Percentiles rank a stretch among this genome's conserved stretches.
Conservation (phyloP, 164 flowering plant genomes). For the Vitis amurensis region DNA sequence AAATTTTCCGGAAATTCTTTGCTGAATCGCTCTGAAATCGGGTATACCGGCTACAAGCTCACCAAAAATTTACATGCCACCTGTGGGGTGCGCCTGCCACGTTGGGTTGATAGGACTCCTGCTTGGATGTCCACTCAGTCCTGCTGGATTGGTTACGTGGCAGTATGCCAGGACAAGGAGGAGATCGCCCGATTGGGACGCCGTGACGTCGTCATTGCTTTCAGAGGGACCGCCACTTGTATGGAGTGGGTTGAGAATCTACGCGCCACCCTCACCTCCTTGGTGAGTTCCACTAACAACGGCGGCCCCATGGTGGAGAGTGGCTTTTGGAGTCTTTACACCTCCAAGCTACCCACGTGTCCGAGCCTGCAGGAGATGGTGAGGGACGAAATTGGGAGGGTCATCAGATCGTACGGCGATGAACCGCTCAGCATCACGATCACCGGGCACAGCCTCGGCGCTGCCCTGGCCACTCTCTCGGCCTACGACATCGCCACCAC, state of each 20-base stretch:
- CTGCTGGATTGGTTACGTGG: slow-evolving; percentile 42
- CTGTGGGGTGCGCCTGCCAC: slow-evolving; percentile 33
- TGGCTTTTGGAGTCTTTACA: slow-evolving; percentile 43
- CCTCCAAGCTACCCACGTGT: slow-evolving; percentile 17
- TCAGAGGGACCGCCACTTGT: slow-evolving; percentile 38
- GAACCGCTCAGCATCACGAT: slow-evolving; percentile 47
- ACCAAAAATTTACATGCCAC: slow-evolving; percentile 35
- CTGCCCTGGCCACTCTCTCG: slow-evolving; percentile 49
- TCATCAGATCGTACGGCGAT: slow-evolving; percentile 27
- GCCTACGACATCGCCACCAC: slow-evolving; percentile 46
- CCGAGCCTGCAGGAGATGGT: slow-evolving; percentile 37
- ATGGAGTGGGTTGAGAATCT: slow-evolving; percentile 39
- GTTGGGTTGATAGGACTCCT: slow-evolving; percentile 23
- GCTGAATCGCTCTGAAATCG: slow-evolving; percentile 19
- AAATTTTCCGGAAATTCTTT: slow-evolving; percentile 19
- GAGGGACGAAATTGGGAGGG: slow-evolving; percentile 24
- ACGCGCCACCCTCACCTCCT: slow-evolving; percentile 27
- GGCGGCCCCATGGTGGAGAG: slow-evolving; percentile 37
- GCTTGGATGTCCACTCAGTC: slow-evolving; percentile 31
- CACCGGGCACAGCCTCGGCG: slow-evolving; percentile 63
- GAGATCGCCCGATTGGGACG: slow-evolving; percentile 35
- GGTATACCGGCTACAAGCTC: slow-evolving; percentile 26
- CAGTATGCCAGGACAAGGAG: slow-evolving; percentile 26
- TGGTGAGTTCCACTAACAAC: neutral
- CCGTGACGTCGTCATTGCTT: slow-evolving; percentile 38